Conservation (phyloP, 2,329 filamentous ascomycete species). For the Colletotrichum plurivorum region DNA sequence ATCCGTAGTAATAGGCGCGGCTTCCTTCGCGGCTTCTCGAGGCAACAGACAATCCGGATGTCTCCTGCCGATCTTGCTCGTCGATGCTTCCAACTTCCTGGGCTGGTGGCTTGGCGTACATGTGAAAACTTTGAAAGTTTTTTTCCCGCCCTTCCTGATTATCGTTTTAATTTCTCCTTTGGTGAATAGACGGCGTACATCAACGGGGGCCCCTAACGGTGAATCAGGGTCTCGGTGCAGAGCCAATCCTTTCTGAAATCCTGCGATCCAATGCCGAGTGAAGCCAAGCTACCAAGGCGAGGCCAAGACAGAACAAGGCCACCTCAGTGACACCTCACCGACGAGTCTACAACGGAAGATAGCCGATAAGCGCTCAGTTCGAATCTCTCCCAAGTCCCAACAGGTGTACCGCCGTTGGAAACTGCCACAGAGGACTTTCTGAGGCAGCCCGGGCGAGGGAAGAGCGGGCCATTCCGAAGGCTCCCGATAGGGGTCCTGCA, state of each 20-base stretch:
- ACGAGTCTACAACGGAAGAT: not conserved
- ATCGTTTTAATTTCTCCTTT: slow-evolving; percentile 2
- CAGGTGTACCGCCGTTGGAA: slow-evolving; percentile 19
- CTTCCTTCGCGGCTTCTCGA: slow-evolving; percentile 10
- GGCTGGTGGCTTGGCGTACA: slow-evolving; percentile 30
- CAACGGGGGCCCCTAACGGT: slow-evolving; percentile 2
- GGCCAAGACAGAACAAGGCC: not conserved
- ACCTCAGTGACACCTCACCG: too few species aligned
- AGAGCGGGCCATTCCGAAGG: slow-evolving; percentile 38
- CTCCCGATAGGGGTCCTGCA: slow-evolving; percentile 41
- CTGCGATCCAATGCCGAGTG: not conserved
- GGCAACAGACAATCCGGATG: slow-evolving; percentile 25
- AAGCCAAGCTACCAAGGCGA: not conserved
- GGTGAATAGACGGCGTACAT: slow-evolving; percentile 2
- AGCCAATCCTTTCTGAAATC: not conserved
- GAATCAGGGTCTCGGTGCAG: slow-evolving; percentile 15
- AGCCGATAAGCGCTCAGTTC: slow-evolving; percentile 17
- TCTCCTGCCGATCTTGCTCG: slow-evolving; percentile 36
- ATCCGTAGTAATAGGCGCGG: slow-evolving; percentile 5
- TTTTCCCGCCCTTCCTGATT: not conserved
- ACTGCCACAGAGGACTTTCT: not conserved
- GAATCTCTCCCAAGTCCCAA: not conserved
- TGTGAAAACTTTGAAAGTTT: slow-evolving; percentile 30
- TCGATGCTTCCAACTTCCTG: slow-evolving; percentile 29
- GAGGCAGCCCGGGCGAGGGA: slow-evolving; percentile 20